phyloP scores from a whole-genome alignment of 495 filamentous ascomycete genomes.

The Aspergillus coremiiformis region DNA sequence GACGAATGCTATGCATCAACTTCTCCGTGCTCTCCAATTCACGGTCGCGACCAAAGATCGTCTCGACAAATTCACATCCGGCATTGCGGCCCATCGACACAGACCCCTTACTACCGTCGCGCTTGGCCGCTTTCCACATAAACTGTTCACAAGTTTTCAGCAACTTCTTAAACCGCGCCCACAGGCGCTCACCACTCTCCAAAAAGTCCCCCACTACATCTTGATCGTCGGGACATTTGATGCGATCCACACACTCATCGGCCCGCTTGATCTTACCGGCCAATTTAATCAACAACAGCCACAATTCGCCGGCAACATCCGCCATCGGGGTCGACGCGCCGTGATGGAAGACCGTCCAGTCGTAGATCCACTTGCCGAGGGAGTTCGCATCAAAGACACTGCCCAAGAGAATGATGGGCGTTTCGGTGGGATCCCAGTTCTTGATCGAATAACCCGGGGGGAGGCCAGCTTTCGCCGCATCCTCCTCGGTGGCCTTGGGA shows the following conservation, averaged over 20 bases:
- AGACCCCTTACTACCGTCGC: slow-evolving; percentile 50
- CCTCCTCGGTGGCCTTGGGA: slow-evolving; percentile 74
- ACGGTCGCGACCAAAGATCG: slow-evolving; percentile 89
- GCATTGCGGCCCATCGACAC: slow-evolving; percentile 85
- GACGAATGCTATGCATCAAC: slow-evolving; percentile 84
- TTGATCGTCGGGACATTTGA: slow-evolving; percentile 60
- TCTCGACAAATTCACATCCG: slow-evolving; percentile 93
- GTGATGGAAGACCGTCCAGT: slow-evolving; percentile 95
- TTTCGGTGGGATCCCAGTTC: slow-evolving; percentile 96
- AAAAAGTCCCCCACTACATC: slow-evolving; percentile 89
- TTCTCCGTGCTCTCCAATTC: slow-evolving; percentile 90
- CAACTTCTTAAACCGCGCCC: slow-evolving; percentile 75
- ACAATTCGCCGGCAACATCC: slow-evolving; percentile 89
- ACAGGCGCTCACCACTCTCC: slow-evolving; percentile 82
- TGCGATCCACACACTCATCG: slow-evolving; percentile 69
- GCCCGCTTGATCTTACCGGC: slow-evolving; percentile 91
- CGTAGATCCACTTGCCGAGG: slow-evolving; percentile 98
- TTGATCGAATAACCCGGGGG: slow-evolving; percentile 91
- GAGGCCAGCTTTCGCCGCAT: slow-evolving; percentile 73
- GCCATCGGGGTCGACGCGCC: slow-evolving; percentile 79
- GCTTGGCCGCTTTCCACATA: slow-evolving; percentile 77
- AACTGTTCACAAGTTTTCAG: slow-evolving; percentile 86
- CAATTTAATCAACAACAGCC: slow-evolving; percentile 92
- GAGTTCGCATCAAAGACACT: slow-evolving; percentile 98
- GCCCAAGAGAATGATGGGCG: slow-evolving; percentile 86